Base-by-base conservation (phyloP, 805 yeast genomes). In the Blastobotrys mokoenaii region DNA sequence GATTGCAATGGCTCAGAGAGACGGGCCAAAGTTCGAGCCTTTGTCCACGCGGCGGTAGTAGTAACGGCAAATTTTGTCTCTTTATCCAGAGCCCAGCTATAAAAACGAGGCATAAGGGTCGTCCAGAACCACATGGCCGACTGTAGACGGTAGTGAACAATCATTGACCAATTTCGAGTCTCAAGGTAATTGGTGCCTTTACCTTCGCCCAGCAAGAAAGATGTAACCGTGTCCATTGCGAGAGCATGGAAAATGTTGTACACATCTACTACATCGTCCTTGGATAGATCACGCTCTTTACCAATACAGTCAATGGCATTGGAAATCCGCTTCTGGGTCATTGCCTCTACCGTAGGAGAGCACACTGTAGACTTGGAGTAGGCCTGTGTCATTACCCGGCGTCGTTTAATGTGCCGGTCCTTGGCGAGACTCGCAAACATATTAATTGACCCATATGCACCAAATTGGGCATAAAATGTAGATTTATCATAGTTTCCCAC, bases 181-280 rank as follows among this genome's bases (percentile, higher is more conserved):
- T 60, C 40, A 22, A 44, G 40, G 6, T 15, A 20, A 32, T 73
- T 60, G 1, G 76, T 65, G 14, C 79, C 72, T 45, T 70, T 67
- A 7, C 65, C 60, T 0, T 58, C 51, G 0, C 89, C 89, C 47
- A 79, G 69, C 46, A 77, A 77, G 55, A 80, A 79, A 16, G 73
- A 71, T 1, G 80, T 71, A 1, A 81, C 77, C 2, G 77, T 80
- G 54, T 82, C 88, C 78, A 82, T 75, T 3, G 89, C 88, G 55
- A 82, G 66, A 14, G 80, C 65, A n/a, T 79, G 79, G 67, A 81
- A 82, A n/a, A 82, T 58, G 15, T 75, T 68, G 53, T 76, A 78
- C 2, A 76, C 80, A 42, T 82, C 82, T 34, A 80, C 54, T 29
- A 72, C 62, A 18, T 48, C 41, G 40, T 45, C 37, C n/a, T 35